A percentile compares a stretch with the other conserved stretches of the same genome.
Conservation (phyloP, 345 rosid species). For the Cardiospermum halicacabum region DNA sequence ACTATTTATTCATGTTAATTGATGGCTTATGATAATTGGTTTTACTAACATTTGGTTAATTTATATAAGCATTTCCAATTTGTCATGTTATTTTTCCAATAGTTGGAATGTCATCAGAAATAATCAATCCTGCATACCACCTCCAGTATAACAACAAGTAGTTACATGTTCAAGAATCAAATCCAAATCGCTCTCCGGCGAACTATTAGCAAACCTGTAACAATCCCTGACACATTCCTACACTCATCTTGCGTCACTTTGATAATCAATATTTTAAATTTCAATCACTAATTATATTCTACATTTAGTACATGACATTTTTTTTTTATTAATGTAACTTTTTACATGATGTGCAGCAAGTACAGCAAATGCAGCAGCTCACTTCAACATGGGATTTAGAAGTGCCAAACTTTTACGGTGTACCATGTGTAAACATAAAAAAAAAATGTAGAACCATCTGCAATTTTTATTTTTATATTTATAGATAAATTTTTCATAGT, state of each 20-base stretch:
- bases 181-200: slow-evolving; percentile 35
- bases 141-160: slow-evolving; percentile 50
- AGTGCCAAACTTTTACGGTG: slow-evolving; percentile 52
- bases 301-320: background rate
- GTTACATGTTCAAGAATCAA: slow-evolving; percentile 45
- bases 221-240: slow-evolving; percentile 39
- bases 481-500: too few species aligned
- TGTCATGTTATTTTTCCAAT: slow-evolving; percentile 31
- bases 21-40: background rate
- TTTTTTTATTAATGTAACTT: background rate
- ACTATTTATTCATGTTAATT: background rate
- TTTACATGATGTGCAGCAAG: background rate
- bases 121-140: slow-evolving; percentile 41
- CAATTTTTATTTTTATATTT: too few species aligned
- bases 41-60: background rate
- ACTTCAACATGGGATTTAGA: slow-evolving; percentile 61
- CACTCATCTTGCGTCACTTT: slow-evolving; percentile 49
- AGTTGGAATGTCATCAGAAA: slow-evolving; percentile 45
- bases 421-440: too few species aligned
- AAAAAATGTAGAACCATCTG: too few species aligned
- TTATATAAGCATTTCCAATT: slow-evolving; percentile 33
- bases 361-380: slow-evolving; percentile 54
- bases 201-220: slow-evolving; percentile 42
- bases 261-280: slow-evolving; percentile 9
- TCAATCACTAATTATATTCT: background rate